phyloP scores from a whole-genome alignment of 805 yeast genomes.

The Candida wancherniae region DNA sequence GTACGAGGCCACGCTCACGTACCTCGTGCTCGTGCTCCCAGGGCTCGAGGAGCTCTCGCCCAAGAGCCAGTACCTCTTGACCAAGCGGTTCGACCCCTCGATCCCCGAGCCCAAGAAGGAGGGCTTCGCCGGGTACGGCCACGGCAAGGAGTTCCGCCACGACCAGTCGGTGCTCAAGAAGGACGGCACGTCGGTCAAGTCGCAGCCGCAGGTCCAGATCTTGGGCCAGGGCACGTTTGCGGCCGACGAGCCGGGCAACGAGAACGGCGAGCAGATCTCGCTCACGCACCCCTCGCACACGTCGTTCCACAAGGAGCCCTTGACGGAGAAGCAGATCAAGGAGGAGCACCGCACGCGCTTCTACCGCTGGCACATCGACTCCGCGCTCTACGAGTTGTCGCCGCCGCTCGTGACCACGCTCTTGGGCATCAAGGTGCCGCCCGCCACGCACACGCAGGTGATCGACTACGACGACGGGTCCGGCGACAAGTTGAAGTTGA shows the following conservation, averaged over 20 bases:
- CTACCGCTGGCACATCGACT: conserved; percentile 93
- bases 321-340: conserved; percentile 61
- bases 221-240: conserved; percentile 76
- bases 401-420: conserved; percentile 87
- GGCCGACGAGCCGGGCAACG: conserved; percentile 50
- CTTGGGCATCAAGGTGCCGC: conserved; percentile 78
- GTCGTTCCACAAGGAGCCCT: conserved; percentile 66
- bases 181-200: conserved; percentile 76
- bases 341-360: conserved; percentile 63
- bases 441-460: conserved; percentile 54
- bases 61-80: conserved; percentile 67
- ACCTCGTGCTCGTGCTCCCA: conserved; percentile 74
- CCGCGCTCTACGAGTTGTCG: conserved; percentile 78
- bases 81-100: conserved; percentile 75
- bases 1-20: conserved; percentile 58
- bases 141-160: conserved; percentile 63
- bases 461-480: conserved; percentile 53
- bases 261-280: conserved; percentile 53
- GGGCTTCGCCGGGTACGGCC: conserved; percentile 65
- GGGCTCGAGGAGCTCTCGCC: conserved; percentile 66
- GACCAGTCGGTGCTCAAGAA: conserved; percentile 61
- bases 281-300: conserved; percentile 84
- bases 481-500: conserved; percentile 58
- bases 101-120: conserved; percentile 37
- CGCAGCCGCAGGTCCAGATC: conserved; percentile 86